Base-by-base conservation (phyloP, 139 green algal genomes). In the Mychonastes homosphaera region DNA sequence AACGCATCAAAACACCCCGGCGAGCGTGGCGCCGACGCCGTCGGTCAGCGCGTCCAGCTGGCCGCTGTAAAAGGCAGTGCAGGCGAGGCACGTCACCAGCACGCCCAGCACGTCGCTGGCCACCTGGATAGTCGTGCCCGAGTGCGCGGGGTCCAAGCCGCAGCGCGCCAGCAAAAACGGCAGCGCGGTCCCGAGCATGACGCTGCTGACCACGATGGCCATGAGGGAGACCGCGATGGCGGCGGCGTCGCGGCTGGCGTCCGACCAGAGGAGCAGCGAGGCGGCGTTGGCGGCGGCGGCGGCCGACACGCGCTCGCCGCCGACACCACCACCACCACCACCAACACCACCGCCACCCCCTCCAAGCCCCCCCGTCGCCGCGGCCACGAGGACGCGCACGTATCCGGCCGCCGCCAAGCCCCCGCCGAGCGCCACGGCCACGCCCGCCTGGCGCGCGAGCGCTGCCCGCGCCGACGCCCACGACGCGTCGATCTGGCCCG, bases 61-160 rank as follows among this genome's bases (percentile, higher is more conserved):
- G n/a, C n/a, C n/a, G n/a, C n/a, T n/a, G n/a, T n/a, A 45, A 13
- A 45, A 45, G 38, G 38, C 38, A 45, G 75, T 63, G 57, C 82
- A 89, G 13, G 64, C 78, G 4, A 71, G 65, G 47, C 80, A 86
- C 0, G 80, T 87, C 50, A 87, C 82, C 3, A 65, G n/a, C 18
- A 82, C 75, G 1, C 82, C 80, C 23, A 69, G 50, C 2, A 83
- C 56, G 44, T 87, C 82, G 78, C 85, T 90, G 4, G 85, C 5
- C 6, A 94, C 87, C 72, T 94, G 82, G 16, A 95, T 87, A 49
- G 61, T 84, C 0, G 82, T 94, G 6, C 87, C 85, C 4, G 87
- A 86, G 52, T 96, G 90, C 21, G 87, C 87, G 2, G 87, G 86
- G 64, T 96, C 89, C 32, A 77, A 51, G 3, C 72, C 86, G 69